Percentiles rank a stretch among this genome's conserved stretches.
phyloP scores from a whole-genome alignment of 2,329 filamentous ascomycete genomes.

The Hypoxylon sp. region DNA sequence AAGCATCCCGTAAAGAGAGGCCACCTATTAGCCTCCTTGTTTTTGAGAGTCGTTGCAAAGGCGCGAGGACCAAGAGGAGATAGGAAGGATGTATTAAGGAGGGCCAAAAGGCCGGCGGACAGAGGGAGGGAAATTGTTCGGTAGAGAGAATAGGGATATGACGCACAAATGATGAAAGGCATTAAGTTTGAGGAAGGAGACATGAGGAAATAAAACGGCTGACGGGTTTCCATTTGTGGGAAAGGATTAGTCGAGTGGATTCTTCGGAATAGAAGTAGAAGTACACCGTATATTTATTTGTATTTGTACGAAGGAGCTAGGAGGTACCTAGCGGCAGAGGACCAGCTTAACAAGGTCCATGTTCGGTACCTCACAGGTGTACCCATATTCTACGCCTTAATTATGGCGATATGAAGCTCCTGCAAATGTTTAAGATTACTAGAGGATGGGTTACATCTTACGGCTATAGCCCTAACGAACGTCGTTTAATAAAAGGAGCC shows the following conservation, averaged over 20 bases:
- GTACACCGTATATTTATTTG: not conserved
- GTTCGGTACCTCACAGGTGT: not conserved
- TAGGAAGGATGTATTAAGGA: not conserved
- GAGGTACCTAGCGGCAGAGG: not conserved
- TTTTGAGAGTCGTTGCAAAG: not conserved
- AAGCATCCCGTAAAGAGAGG: not conserved
- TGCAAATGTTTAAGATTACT: not conserved
- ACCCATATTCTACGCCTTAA: not conserved
- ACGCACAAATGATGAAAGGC: not conserved
- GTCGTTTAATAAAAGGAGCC: not conserved
- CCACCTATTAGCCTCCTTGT: not conserved
- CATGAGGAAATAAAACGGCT: not conserved
- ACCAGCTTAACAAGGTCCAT: not conserved
- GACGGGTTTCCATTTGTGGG: not conserved
- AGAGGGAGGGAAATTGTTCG: not conserved
- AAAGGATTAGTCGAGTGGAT: not conserved
- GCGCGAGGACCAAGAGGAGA: not conserved
- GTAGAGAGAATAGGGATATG: not conserved
- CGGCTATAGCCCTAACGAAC: not conserved
- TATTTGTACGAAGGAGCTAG: not conserved
- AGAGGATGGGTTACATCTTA: not conserved
- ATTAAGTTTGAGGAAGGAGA: not conserved
- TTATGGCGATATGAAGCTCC: not conserved
- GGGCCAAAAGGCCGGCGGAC: not conserved
- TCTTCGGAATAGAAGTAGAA: not conserved